A percentile compares a stretch with the other conserved stretches of the same genome.
Evolutionary conservation across 768 basidiomycete species (phyloP).

Genomic region (Amanita subjunquillea): DNA sequence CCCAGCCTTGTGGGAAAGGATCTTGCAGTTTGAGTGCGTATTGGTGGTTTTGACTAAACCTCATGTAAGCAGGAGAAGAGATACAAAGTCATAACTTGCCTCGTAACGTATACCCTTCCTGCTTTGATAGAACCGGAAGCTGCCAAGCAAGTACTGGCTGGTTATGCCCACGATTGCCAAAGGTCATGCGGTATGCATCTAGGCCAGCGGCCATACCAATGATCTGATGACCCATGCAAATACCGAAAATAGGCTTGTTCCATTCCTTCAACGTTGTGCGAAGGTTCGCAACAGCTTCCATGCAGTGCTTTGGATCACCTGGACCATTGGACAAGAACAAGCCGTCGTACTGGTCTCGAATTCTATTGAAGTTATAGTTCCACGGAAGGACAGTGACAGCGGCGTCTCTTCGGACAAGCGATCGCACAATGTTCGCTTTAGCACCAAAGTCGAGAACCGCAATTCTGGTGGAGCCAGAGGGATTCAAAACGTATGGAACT

Average conservation of each 20-base stretch:
- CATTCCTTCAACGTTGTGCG: conserved; percentile 80
- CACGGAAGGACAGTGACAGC: conserved; percentile 94
- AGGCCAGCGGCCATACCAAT: conserved; percentile 96
- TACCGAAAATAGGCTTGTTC: conserved; percentile 92
- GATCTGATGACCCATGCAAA: conserved; percentile 99
- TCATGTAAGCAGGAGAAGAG: conserved; percentile 1
- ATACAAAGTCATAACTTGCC: conserved; percentile 29
- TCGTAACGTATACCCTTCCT: conserved; percentile 95
- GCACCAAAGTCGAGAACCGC: conserved; percentile 96
- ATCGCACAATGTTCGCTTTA: conserved; percentile 94
- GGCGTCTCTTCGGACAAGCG: conserved; percentile 84
- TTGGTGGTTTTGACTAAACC: conserved; percentile 84
- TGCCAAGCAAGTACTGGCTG: conserved; percentile 97
- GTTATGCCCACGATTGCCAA: conserved; percentile 99
- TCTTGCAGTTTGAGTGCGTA: conserved; percentile 93
- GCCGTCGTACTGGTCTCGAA: conserved; percentile 88
- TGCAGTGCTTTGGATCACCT: conserved; percentile 85
- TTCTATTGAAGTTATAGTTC: conserved; percentile 92
- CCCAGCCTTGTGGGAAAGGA: conserved; percentile 95
- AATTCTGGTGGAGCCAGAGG: conserved; percentile 79
- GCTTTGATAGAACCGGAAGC: conserved; percentile 88
- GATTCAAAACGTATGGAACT: conserved; percentile 76
- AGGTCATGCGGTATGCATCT: conserved; percentile 97
- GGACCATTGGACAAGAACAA: conserved; percentile 96
- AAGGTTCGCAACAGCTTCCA: conserved; percentile 73